A percentile compares a stretch with the other conserved stretches of the same genome.
These are phyloP conservation scores for Coprinopsis marcescibilis DNA, from an alignment of 768 basidiomycete species.

Conservation along the genomic window DNA sequence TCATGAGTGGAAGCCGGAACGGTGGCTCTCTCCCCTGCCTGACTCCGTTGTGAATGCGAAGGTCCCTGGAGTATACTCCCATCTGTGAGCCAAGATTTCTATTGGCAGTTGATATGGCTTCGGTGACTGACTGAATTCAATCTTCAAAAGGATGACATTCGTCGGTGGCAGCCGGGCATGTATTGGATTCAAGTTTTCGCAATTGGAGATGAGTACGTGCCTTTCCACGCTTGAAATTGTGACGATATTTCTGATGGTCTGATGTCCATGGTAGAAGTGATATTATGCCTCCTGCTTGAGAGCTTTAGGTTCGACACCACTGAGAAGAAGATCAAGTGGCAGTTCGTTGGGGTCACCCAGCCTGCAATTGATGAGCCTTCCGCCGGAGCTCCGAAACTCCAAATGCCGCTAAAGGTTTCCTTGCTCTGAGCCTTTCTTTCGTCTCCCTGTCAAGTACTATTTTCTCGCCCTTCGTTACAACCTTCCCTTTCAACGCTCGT, in stretches of 20 bases:
- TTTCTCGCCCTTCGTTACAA: background rate
- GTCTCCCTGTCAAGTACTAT: background rate
- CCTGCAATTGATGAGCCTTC: conserved; percentile 2
- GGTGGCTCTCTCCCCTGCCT: conserved; percentile 35
- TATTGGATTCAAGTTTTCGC: conserved; percentile 47
- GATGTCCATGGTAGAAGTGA: conserved; percentile 8
- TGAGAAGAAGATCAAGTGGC: conserved; percentile 15
- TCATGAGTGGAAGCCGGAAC: conserved; percentile 36
- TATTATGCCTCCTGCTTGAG: conserved; percentile 11
- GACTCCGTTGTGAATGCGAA: conserved; percentile 17
- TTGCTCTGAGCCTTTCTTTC: background rate
- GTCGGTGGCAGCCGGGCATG: conserved; percentile 16
- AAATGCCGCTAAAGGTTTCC: conserved; percentile 3
- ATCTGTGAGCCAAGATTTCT: conserved; percentile 9
- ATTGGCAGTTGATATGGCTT: background rate
- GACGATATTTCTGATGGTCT: background rate
- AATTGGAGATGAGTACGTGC: conserved; percentile 46
- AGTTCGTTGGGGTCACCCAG: conserved; percentile 12
- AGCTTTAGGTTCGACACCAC: conserved; percentile 12
- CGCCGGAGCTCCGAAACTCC: background rate
- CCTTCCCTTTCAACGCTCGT: no score
- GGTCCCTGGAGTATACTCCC: conserved; percentile 18
- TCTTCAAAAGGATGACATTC: conserved; percentile 15
- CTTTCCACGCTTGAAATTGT: background rate
- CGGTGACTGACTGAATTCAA: background rate